Percentiles rank a stretch among this genome's conserved stretches.
These are phyloP conservation scores for Penicillium sclerotigenum DNA, from an alignment of 2,329 filamentous ascomycete species.

Conservation along the genomic window DNA sequence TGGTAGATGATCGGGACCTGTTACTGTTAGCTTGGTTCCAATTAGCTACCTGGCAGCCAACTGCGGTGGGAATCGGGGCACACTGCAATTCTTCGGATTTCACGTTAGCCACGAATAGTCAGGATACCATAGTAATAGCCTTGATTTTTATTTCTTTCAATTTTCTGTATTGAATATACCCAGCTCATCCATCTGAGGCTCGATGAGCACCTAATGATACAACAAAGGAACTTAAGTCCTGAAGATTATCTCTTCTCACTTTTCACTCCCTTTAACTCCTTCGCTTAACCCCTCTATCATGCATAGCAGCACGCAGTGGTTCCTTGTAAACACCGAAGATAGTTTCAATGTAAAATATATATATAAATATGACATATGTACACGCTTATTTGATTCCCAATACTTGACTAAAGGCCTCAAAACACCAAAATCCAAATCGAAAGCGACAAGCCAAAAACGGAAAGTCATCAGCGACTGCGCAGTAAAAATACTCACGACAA, in stretches of 20 bases:
- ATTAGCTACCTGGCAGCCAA: neutral
- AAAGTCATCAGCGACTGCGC: constrained; percentile 11
- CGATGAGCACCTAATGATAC: neutral
- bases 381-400: neutral
- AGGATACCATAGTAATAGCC: neutral
- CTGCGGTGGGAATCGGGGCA: neutral
- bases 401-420: neutral
- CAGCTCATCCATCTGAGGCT: neutral
- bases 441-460: neutral
- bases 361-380: constrained; percentile 1
- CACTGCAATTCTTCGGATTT: neutral
- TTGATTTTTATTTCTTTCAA: neutral
- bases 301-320: too few species aligned
- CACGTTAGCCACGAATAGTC: neutral
- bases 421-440: neutral
- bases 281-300: neutral
- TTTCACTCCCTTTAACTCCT: neutral
- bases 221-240: neutral
- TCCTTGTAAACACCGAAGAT: neutral
- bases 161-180: neutral
- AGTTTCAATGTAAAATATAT: neutral
- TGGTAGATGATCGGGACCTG: constrained; percentile 17
- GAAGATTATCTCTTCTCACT: neutral
- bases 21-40: neutral
- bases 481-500: neutral